Percentiles rank a stretch among this genome's conserved stretches.
Conservation (phyloP, 768 basidiomycete species). For the Mycena rosella region DNA sequence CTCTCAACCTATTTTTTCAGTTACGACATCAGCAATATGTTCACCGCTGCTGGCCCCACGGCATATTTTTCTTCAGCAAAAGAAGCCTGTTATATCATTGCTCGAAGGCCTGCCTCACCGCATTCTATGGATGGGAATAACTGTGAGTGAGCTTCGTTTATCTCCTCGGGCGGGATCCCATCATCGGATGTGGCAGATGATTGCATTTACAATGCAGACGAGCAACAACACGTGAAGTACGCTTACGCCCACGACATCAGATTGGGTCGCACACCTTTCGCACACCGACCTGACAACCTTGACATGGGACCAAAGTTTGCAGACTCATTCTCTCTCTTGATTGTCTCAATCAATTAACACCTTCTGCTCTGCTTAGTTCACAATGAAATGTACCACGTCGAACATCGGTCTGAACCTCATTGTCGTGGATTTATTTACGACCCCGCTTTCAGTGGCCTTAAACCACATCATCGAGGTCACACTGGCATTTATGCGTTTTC, state of each 20-base stretch:
- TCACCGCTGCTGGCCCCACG: slow-evolving; percentile 40
- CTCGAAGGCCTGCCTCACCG: background rate
- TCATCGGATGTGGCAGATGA: slow-evolving; percentile 40
- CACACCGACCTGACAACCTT: slow-evolving; percentile 55
- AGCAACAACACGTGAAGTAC: slow-evolving; percentile 49
- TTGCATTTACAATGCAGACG: slow-evolving; percentile 55
- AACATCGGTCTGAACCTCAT: slow-evolving; percentile 48
- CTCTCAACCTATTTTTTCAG: slow-evolving; percentile 35
- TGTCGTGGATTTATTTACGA: background rate
- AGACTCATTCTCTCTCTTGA: background rate
- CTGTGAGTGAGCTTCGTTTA: background rate
- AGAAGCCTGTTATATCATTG: background rate
- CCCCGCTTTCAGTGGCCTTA: slow-evolving; percentile 50
- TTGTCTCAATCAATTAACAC: background rate
- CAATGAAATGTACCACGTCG: slow-evolving; percentile 59
- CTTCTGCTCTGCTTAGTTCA: slow-evolving; percentile 37
- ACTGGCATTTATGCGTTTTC: slow-evolving; percentile 64
- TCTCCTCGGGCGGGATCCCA: background rate
- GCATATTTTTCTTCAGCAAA: slow-evolving; percentile 47
- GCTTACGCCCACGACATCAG: slow-evolving; percentile 55
- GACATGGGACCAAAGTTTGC: slow-evolving; percentile 55
- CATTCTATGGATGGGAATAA: slow-evolving; percentile 14
- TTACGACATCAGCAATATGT: slow-evolving; percentile 46
- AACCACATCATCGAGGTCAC: slow-evolving; percentile 56
- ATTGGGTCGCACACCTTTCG: slow-evolving; percentile 60